These are phyloP conservation scores for Eucalyptus globulus DNA, from an alignment of 345 rosid species.

Conservation along the genomic window DNA sequence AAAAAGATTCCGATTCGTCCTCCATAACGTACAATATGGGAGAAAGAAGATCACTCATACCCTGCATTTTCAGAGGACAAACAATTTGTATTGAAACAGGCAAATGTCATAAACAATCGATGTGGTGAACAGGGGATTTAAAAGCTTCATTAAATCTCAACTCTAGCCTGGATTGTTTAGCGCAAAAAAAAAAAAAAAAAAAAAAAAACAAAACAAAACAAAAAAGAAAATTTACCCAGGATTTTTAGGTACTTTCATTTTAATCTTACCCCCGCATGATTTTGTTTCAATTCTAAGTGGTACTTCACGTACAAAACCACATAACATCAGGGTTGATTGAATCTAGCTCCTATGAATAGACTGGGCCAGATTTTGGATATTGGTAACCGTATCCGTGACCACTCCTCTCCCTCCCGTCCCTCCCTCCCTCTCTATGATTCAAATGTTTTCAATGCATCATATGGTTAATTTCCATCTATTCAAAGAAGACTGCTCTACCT, in stretches of 20 bases:
- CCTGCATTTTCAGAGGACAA: constrained; percentile 26
- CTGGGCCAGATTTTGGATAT: neutral
- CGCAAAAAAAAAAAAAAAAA: accelerated
- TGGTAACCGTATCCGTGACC: neutral
- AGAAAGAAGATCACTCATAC: constrained; percentile 93
- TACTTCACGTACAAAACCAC: neutral
- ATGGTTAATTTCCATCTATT: neutral
- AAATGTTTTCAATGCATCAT: neutral
- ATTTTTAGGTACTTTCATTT: neutral
- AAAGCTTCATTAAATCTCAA: neutral
- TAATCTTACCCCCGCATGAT: neutral
- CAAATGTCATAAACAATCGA: neutral
- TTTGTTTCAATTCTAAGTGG: neutral
- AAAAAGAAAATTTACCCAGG: neutral
- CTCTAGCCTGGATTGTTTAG: neutral
- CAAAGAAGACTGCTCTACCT: neutral
- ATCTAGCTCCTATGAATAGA: neutral
- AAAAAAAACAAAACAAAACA: neutral
- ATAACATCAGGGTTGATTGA: neutral
- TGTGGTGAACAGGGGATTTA: neutral
- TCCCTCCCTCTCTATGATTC: neutral
- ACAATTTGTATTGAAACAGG: neutral
- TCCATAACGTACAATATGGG: constrained; percentile 84
- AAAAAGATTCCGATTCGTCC: constrained; percentile 90
- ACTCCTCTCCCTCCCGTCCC: neutral